Base-by-base conservation (phyloP, 768 basidiomycete species). In the Leccinum olivaceopallidum region DNA sequence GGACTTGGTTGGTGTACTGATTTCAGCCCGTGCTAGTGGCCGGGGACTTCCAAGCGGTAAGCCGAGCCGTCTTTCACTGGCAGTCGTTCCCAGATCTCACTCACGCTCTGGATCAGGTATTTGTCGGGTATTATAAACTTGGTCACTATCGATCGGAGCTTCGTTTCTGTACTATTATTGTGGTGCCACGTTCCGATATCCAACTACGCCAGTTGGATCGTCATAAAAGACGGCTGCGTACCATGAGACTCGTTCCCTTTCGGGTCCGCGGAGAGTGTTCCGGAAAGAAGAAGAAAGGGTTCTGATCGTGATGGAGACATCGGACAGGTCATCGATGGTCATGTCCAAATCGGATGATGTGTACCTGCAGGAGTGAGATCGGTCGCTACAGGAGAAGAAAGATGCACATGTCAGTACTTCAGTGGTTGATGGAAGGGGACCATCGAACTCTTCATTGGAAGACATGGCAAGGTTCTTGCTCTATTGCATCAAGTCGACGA, bases 1-100 rank as follows among this genome's bases (percentile, higher is more conserved):
- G 60, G 47, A 42, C 60, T 14, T 80, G 78, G 78, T 62, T 81
- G 42, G 63, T 73, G 12, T 75, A 76, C 32, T 79, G 69, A 70
- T 22, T 49, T 26, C 10, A 14, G 36, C 14, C 14, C 36, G 36
- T 30, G 3, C 30, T 30, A 30, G n/a, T n/a, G 22, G 22, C 22
- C 22, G 22, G 22, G 22, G 22, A 22, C 24, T 3, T 24, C 14
- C 14, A 37, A 7, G 36, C 6, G 36, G 36, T 42, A n/a, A n/a
- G 9, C 42, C n/a, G n/a, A 42, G n/a, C n/a, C 42, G 42, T 42
- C n/a, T 42, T 42, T 42, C 42, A n/a, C 22, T 22, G 22, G 22
- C 24, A 24, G n/a, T 42, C 42, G 42, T n/a, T 42, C 42, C 42
- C 18, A 42, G 42, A 42, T 42, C 42, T 42, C n/a, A 42, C 9